Conservation (phyloP, 176 grass and related monocot species). For the Avena sativa region DNA sequence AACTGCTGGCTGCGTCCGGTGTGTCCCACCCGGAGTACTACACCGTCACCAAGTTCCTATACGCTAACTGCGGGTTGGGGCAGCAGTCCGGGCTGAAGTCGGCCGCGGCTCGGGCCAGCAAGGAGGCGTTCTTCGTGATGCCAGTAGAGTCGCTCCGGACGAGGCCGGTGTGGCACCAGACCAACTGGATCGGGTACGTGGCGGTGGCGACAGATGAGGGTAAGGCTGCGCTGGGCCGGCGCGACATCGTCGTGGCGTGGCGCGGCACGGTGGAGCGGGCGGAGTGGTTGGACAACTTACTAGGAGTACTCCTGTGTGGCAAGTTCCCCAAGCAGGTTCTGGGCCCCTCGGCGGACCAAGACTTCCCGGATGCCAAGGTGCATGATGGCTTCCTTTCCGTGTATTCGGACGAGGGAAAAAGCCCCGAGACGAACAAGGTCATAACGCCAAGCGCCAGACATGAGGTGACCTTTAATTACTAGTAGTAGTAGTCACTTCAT, state of each 20-base stretch:
- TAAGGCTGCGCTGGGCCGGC: conserved; percentile 59
- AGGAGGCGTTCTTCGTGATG: background rate
- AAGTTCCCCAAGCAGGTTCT: conserved; percentile 22
- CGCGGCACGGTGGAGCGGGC: conserved; percentile 52
- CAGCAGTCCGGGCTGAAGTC: background rate
- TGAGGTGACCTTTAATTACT: conserved; percentile 40
- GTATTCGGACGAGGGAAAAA: conserved; percentile 38
- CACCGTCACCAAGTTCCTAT: conserved; percentile 68
- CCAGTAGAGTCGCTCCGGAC: background rate
- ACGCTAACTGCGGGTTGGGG: conserved; percentile 57
- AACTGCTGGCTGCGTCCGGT: conserved; percentile 42
- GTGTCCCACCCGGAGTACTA: conserved; percentile 49
- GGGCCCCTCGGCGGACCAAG: background rate
- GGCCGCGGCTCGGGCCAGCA: background rate
- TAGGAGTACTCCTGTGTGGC: conserved; percentile 28
- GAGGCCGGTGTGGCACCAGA: background rate
- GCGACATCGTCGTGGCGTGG: conserved; percentile 87
- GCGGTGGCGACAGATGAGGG: conserved; percentile 84
- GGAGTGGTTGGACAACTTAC: no score
- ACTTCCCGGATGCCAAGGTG: conserved; percentile 27
- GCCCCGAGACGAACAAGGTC: no score
- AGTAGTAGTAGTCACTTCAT: no score
- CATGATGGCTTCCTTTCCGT: conserved; percentile 78
- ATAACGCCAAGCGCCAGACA: conserved; percentile 53
- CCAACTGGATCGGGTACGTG: conserved; percentile 90